Evolutionary conservation across 2,329 filamentous ascomycete genomes (phyloP).

Genomic region (Dactylellina drechsleri): DNA sequence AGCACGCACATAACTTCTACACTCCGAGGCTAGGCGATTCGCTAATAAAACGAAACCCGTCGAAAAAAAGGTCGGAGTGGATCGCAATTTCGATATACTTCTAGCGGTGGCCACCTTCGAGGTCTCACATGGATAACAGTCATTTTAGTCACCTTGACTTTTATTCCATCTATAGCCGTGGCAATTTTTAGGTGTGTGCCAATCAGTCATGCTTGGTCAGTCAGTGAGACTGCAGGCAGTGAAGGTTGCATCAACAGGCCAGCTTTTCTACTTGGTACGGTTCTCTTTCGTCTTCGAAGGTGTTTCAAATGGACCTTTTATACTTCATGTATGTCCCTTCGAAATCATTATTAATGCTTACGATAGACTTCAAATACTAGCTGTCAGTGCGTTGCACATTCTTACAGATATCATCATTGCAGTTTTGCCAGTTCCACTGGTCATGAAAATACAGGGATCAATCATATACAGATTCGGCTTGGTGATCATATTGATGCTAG

Average conservation of each 20-base stretch:
- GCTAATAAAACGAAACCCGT: no score
- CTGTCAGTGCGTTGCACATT: slow-evolving; percentile 36
- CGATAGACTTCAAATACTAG: not conserved
- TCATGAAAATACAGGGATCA: slow-evolving; percentile 30
- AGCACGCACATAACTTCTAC: no score
- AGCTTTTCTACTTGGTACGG: slow-evolving; percentile 37
- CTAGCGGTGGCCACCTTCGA: slow-evolving; percentile 34
- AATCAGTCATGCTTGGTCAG: not conserved
- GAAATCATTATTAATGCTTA: not conserved
- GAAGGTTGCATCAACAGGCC: slow-evolving; percentile 16
- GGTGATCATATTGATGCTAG: slow-evolving; percentile 30
- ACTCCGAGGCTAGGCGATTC: no score
- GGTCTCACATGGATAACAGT: slow-evolving; percentile 34
- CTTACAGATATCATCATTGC: slow-evolving; percentile 40
- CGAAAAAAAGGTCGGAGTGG: slow-evolving; percentile 25
- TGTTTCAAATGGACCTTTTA: no score
- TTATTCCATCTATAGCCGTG: slow-evolving; percentile 32
- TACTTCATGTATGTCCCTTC: not conserved
- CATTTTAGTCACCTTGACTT: slow-evolving; percentile 32
- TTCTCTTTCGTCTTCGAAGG: not conserved
- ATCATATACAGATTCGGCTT: slow-evolving; percentile 33
- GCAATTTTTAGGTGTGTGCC: slow-evolving; percentile 32
- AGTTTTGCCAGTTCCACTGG: slow-evolving; percentile 30
- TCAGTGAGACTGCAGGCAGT: not conserved
- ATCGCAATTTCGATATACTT: slow-evolving; percentile 41